Evolutionary conservation across 192 early-diverging fungal species (phyloP), one percentile per base, ranked within the genome.

Genomic region (Phycomyces blakesleeanus): DNA sequence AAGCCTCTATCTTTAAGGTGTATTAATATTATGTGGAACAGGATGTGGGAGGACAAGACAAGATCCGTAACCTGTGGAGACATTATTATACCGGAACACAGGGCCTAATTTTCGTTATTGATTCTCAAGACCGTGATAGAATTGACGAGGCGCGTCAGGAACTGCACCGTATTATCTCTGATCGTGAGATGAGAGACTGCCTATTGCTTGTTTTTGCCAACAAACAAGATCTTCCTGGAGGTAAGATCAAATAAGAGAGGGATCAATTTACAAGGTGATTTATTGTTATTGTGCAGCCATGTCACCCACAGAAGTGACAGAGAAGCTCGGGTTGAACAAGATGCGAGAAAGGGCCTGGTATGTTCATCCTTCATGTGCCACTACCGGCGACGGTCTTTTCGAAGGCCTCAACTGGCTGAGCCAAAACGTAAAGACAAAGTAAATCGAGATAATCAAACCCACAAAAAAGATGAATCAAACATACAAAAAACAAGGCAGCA

Each of bases 311-410:
- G 95, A 99, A 74, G 88, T 99, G 51, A 92, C 94, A 21, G 95
- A 98, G 69, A 83, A 83, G 57, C 77, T 99, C 39, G 94, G 93
- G 6, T 73, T 99, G 62, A 84, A 90, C 54, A 81, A 83, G 54
- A 87, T 99, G 85, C 85, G 87, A 58, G 92, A 91, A 37, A 78
- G 95, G 62, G 84, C 86, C 55, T 99, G 97, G 97, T 96, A 94
- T 66, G 90, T 93, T 53, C 89, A 90, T 63, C 91, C 91, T 40
- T 89, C 88, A 20, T 93, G 91, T 61, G 91, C 90, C 0, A 87
- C 86, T 6, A 87, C 88, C 5, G 91, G 91, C 16, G 91, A 93
- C 61, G 91, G 91, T 44, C 76, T 93, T 49, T 87, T 88, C 76
- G 90, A 93, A 70, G 91, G 90, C 40, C 77, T 93, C 58, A 91